These are phyloP conservation scores for Boeremia exigua DNA, from an alignment of 2,329 filamentous ascomycete species.

Conservation along the genomic window DNA sequence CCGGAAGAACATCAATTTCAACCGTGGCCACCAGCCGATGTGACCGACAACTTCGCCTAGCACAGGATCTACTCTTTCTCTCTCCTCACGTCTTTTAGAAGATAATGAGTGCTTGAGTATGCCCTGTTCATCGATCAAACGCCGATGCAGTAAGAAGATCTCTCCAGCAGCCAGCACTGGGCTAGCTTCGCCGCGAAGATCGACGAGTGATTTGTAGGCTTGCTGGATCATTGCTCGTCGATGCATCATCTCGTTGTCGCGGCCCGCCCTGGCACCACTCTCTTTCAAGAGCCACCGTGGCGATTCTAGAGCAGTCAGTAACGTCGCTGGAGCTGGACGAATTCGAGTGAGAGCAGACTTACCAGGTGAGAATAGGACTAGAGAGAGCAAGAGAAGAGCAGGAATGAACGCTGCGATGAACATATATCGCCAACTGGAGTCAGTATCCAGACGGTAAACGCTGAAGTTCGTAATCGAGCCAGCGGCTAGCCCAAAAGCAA, in stretches of 20 bases:
- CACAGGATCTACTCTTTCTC: no score
- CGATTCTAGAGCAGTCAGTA: background rate
- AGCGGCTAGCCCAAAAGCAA: constrained; percentile 35
- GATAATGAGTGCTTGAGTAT: background rate
- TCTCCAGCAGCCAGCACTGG: constrained; percentile 3
- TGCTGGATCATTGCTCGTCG: background rate
- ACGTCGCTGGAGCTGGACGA: background rate
- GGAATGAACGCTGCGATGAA: background rate
- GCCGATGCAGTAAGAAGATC: background rate
- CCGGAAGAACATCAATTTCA: background rate
- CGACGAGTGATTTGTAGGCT: background rate
- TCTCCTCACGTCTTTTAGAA: background rate
- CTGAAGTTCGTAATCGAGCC: background rate
- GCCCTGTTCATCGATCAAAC: constrained; percentile 4
- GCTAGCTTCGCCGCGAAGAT: background rate
- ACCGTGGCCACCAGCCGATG: background rate
- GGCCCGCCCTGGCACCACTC: background rate
- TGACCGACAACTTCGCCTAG: background rate
- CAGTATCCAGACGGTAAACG: constrained; percentile 39
- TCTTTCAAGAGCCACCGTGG: constrained; percentile 9
- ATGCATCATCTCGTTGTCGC: background rate
- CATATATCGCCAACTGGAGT: background rate
- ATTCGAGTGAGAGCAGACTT: background rate
- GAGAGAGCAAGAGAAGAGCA: background rate
- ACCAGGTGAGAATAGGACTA: constrained; percentile 5